Conservation (phyloP, 176 grass and related monocot genomes). For the Poa annua region DNA sequence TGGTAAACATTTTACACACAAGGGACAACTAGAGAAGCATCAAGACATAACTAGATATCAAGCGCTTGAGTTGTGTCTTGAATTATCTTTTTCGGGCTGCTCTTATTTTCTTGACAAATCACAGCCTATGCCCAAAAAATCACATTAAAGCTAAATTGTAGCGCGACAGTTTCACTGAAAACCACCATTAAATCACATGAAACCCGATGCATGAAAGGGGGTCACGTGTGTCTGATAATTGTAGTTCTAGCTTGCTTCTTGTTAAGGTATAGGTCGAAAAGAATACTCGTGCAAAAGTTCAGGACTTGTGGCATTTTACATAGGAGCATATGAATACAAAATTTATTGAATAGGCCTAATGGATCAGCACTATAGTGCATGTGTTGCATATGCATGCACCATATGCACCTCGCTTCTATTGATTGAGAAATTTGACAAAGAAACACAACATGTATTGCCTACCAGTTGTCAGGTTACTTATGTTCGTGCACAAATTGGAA, state of each 20-base stretch:
- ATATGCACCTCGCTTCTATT: background rate
- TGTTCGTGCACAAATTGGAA: background rate
- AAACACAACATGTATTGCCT: background rate
- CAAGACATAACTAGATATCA: constrained; percentile 17
- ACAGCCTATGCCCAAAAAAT: background rate
- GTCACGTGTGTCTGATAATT: background rate
- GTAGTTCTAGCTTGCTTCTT: background rate
- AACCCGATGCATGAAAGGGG: background rate
- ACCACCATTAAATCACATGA: background rate
- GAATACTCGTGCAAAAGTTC: background rate
- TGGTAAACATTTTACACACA: background rate
- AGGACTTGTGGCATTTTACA: background rate
- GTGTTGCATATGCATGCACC: background rate
- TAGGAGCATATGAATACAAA: background rate
- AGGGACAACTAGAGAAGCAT: constrained; percentile 5
- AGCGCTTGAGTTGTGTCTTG: background rate
- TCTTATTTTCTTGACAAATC: constrained; percentile 15
- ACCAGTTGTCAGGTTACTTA: background rate
- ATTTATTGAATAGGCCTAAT: background rate
- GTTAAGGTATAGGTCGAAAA: constrained; percentile 1
- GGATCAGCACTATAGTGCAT: background rate
- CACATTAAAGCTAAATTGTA: constrained; percentile 3
- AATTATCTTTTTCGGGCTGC: background rate
- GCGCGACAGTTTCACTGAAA: background rate
- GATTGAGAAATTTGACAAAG: background rate